Evolutionary conservation across 768 basidiomycete genomes (phyloP), one percentile per base, ranked within the genome.

Genomic region (Candolleomyces eurysporus): DNA sequence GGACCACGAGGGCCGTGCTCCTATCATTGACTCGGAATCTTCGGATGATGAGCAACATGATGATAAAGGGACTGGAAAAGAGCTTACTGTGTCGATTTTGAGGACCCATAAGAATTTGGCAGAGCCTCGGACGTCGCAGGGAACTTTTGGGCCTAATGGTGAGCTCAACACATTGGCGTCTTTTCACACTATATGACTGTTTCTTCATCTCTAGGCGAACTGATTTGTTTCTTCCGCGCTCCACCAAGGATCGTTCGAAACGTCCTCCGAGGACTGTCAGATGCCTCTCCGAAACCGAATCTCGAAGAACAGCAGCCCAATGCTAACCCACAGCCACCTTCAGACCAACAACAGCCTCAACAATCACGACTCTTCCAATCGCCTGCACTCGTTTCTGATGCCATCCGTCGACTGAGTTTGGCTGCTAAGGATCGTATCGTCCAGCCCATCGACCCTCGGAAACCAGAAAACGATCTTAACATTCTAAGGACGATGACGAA

Each of bases 71-170:
- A 82, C 77, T 68, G 70, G 70, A 7, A 80, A 82, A 63, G 86
- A 86, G 32, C 67, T 79, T 11, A 81, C 84, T 0, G 79, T 84
- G 40, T 78, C 84, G 0, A 65, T 89, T 2, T 66, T 90, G 62
- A 78, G 86, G 54, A 85, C 80, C 54, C 82, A 87, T 65, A 91
- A 92, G 73, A 93, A 93, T 69, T 71, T 94, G 6, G 88, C 90
- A 0, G 92, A 94, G 71, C 89, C 93, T 1, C 78, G 91, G 63
- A 92, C 91, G 0, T 93, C 91, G 2, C 94, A 95, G 67, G 94
- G 92, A 2, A 83, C 88, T 0, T 96, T 96, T 77, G 91, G 94
- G 1, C 91, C 91, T 0, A 92, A 93, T 69, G 95, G 94, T 93
- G 61, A 50, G 79, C 69, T 4, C 9, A 46, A 3, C 19, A 19